These are phyloP conservation scores for Phyllostachys edulis DNA, from an alignment of 176 grass and related monocot species.

Conservation along the genomic window DNA sequence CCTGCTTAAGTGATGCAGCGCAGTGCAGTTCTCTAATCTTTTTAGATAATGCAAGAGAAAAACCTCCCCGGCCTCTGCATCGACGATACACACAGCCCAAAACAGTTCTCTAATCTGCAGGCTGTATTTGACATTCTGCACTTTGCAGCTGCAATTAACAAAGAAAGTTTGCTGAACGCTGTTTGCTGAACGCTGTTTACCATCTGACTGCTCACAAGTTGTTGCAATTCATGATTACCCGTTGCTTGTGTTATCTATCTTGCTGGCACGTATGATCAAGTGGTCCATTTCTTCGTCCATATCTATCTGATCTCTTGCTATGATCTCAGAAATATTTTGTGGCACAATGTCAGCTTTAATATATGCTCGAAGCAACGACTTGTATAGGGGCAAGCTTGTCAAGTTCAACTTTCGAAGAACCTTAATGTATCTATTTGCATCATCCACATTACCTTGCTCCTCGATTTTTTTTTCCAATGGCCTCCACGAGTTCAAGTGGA, in stretches of 20 bases:
- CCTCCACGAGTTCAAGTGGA: conserved; percentile 43
- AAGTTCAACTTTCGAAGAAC: conserved; percentile 54
- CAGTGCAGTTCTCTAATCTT: too few species aligned
- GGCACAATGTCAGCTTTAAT: conserved; percentile 51
- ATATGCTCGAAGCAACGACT: conserved; percentile 62
- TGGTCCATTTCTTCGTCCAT: conserved; percentile 58
- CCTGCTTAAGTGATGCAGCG: background rate
- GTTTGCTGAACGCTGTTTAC: too few species aligned
- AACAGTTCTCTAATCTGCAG: background rate
- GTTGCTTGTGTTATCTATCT: conserved; percentile 34
- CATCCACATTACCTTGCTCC: conserved; percentile 27
- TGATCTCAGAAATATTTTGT: conserved; percentile 52
- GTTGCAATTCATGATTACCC: conserved; percentile 19
- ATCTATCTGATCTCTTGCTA: conserved; percentile 61
- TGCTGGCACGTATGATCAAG: conserved; percentile 43
- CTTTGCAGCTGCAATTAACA: background rate
- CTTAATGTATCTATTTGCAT: too few species aligned
- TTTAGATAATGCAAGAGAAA: too few species aligned
- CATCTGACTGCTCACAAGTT: background rate
- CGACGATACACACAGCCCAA: too few species aligned
- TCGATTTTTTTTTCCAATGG: conserved; percentile 38
- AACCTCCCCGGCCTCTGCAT: too few species aligned
- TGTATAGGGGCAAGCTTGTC: conserved; percentile 67
- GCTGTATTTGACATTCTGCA: background rate
- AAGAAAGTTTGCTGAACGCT: background rate